Conservation (phyloP, 495 filamentous ascomycete genomes). For the Lepraria neglecta region DNA sequence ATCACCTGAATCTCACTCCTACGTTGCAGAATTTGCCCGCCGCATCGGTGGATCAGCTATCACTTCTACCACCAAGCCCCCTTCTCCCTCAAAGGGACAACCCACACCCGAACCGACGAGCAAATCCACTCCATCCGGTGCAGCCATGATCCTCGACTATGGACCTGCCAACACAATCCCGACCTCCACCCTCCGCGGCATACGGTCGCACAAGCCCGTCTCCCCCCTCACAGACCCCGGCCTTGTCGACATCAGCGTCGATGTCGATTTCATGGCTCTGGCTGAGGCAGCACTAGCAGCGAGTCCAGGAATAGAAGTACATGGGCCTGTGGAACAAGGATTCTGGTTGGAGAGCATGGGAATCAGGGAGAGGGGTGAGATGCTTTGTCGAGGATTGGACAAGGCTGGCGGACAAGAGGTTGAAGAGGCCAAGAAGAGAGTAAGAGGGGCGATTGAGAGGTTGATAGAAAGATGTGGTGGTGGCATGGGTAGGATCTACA, state of each 20-base stretch:
- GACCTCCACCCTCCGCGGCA: slow-evolving; percentile 80
- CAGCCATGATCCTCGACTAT: slow-evolving; percentile 90
- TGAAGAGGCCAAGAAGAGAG: slow-evolving; percentile 48
- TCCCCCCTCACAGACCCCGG: slow-evolving; percentile 73
- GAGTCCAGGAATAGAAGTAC: slow-evolving; percentile 75
- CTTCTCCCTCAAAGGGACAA: slow-evolving; percentile 7
- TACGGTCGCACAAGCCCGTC: slow-evolving; percentile 63
- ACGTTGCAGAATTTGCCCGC: slow-evolving; percentile 69
- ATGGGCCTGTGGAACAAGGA: slow-evolving; percentile 86
- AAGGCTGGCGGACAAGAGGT: slow-evolving; percentile 17
- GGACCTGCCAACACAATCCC: slow-evolving; percentile 74
- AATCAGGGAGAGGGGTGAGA: slow-evolving; percentile 66
- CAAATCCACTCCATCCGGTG: slow-evolving; percentile 62
- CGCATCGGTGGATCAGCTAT: slow-evolving; percentile 66
- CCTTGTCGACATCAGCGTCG: slow-evolving; percentile 75
- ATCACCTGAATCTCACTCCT: slow-evolving; percentile 74
- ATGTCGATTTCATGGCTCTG: slow-evolving; percentile 84
- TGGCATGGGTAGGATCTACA: slow-evolving; percentile 92
- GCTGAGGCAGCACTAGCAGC: slow-evolving; percentile 72
- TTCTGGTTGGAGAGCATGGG: slow-evolving; percentile 74
- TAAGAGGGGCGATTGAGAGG: slow-evolving; percentile 71
- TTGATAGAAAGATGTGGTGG: slow-evolving; percentile 68
- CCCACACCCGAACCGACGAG: slow-evolving; percentile 7
- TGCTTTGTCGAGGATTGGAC: slow-evolving; percentile 48
- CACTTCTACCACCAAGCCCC: slow-evolving; percentile 32